These are phyloP conservation scores for Kwoniella shivajii DNA, from an alignment of 1,284 basidiomycete species.

Conservation along the genomic window DNA sequence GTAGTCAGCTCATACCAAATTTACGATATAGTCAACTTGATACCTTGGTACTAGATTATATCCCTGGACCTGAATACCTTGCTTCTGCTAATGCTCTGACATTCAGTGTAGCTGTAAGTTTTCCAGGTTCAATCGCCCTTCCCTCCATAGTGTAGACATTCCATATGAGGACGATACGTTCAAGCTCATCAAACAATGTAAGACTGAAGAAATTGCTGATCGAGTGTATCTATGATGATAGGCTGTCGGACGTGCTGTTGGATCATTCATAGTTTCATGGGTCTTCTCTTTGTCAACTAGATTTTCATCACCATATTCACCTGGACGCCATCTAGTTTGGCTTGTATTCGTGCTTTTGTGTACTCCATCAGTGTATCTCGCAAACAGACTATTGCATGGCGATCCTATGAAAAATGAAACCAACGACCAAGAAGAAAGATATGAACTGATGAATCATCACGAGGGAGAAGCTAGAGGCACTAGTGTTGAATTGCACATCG, in stretches of 20 bases:
- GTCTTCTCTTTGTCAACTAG: constrained; percentile 40
- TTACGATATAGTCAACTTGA: constrained; percentile 35
- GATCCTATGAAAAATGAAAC: neutral
- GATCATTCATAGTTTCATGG: constrained; percentile 39
- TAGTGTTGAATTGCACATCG: constrained; percentile 6
- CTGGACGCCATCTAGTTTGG: constrained; percentile 42
- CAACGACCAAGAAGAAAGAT: constrained; percentile 20
- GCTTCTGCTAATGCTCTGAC: constrained; percentile 45
- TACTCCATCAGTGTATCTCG: constrained; percentile 34
- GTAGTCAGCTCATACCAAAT: neutral
- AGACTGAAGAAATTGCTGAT: neutral
- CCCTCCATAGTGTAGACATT: neutral
- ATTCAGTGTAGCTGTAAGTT: constrained; percentile 41
- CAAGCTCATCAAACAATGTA: too few relatives aligned
- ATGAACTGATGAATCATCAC: constrained; percentile 18
- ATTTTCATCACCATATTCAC: constrained; percentile 19
- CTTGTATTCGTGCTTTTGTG: constrained; percentile 28
- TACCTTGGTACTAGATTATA: constrained; percentile 37
- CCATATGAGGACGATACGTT: neutral
- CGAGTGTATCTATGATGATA: neutral
- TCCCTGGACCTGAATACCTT: constrained; percentile 39
- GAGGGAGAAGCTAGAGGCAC: neutral
- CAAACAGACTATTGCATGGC: constrained; percentile 16
- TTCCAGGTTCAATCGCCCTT: too few relatives aligned
- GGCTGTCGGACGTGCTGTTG: constrained; percentile 36